Conservation (phyloP, 78 protist species). For the Isochrysis galbana region DNA sequence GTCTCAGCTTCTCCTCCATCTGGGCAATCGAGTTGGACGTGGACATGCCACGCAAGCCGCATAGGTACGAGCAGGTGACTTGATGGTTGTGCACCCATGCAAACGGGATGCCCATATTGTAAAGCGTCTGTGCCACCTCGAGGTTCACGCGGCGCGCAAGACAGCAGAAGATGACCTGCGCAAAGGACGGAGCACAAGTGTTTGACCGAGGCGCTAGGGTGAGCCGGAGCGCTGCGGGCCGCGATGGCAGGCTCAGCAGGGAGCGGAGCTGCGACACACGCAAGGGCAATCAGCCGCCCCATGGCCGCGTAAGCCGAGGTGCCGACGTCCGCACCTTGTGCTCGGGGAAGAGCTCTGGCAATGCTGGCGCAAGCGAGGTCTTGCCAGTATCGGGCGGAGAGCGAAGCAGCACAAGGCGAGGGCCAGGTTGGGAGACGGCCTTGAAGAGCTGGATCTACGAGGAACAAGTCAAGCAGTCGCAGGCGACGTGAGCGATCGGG, state of each 20-base stretch:
- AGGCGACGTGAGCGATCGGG: too few relatives aligned
- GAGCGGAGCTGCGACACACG: too few relatives aligned
- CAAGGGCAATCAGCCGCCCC: too few relatives aligned
- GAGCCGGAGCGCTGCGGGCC: too few relatives aligned
- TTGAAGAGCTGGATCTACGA: neutral
- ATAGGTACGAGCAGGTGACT: neutral
- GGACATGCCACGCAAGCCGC: neutral
- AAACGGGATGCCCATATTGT: conserved; percentile 11
- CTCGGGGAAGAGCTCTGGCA: conserved; percentile 4
- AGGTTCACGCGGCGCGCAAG: conserved; percentile 21
- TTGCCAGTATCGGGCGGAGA: conserved; percentile 15
- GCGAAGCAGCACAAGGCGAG: neutral
- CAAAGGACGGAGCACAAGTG: too few relatives aligned
- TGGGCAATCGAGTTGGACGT: neutral
- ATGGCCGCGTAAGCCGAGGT: too few relatives aligned
- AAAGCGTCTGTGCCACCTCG: conserved; percentile 10
- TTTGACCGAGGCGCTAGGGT: too few relatives aligned
- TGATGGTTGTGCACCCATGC: conserved; percentile 12
- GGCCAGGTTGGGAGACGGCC: neutral
- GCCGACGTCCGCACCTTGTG: too few relatives aligned
- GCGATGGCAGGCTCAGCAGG: too few relatives aligned
- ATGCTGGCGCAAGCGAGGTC: neutral
- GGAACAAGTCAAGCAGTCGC: too few relatives aligned
- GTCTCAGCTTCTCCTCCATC: conserved; percentile 14
- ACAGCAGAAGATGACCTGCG: conserved; percentile 13